These are phyloP conservation scores for Coemansia sp. DNA, from an alignment of 192 early-diverging fungal species.

Conservation along the genomic window DNA sequence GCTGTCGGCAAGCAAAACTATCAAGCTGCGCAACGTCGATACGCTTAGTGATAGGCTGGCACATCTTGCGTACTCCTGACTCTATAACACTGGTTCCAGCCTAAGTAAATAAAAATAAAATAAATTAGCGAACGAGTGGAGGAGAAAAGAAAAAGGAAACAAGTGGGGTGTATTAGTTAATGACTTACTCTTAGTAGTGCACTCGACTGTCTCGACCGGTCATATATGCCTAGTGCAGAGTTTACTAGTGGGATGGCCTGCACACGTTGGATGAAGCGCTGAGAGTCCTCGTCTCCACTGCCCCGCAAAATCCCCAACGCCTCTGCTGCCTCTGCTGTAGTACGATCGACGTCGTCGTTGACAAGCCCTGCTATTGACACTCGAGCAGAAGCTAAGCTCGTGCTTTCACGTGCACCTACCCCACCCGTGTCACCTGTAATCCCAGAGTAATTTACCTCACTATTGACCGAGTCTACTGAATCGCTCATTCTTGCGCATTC, in stretches of 20 bases:
- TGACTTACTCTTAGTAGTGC: slow-evolving; percentile 44
- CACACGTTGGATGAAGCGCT: slow-evolving; percentile 74
- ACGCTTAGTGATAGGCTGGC: slow-evolving; percentile 71
- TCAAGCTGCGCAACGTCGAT: slow-evolving; percentile 74
- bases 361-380: slow-evolving; percentile 37
- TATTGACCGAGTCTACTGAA: background rate
- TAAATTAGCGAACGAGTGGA: slow-evolving; percentile 7
- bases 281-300: slow-evolving; percentile 16
- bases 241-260: slow-evolving; percentile 79
- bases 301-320: slow-evolving; percentile 22
- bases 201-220: slow-evolving; percentile 66
- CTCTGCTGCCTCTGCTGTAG: slow-evolving; percentile 32
- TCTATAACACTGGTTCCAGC: slow-evolving; percentile 75
- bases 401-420: slow-evolving; percentile 36
- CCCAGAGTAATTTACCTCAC: background rate
- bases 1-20: slow-evolving; percentile 72
- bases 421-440: background rate
- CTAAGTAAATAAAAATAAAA: slow-evolving; percentile 16
- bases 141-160: slow-evolving; percentile 9
- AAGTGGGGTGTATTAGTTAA: no score
- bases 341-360: slow-evolving; percentile 25
- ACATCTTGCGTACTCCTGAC: slow-evolving; percentile 69
- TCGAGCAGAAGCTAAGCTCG: slow-evolving; percentile 13
- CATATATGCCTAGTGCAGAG: slow-evolving; percentile 73
- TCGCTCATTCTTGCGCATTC: background rate